Percentiles rank a stretch among this genome's conserved stretches.
Evolutionary conservation across 2,329 filamentous ascomycete species (phyloP).

Genomic region (Pseudogymnoascus sp.): DNA sequence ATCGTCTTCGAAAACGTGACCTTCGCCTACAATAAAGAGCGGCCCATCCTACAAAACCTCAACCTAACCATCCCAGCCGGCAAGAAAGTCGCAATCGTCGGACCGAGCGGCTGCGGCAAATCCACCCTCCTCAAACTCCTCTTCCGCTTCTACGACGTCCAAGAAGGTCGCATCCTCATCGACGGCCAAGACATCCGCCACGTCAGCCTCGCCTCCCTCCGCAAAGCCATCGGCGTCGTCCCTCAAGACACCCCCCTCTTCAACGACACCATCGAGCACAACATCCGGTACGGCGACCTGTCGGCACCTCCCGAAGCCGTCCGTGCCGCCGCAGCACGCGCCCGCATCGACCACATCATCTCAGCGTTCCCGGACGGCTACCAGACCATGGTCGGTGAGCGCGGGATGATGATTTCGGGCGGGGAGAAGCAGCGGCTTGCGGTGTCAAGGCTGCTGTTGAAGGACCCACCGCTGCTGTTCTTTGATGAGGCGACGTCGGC

Average conservation of each 20-base stretch:
- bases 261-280: slow-evolving; percentile 93
- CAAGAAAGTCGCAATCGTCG: slow-evolving; percentile 92
- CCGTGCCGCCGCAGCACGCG: slow-evolving; percentile 68
- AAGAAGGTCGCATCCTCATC: slow-evolving; percentile 77
- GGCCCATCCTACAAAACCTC: slow-evolving; percentile 79
- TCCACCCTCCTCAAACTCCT: slow-evolving; percentile 85
- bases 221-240: slow-evolving; percentile 84
- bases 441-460: slow-evolving; percentile 74
- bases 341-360: slow-evolving; percentile 79
- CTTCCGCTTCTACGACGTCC: slow-evolving; percentile 90
- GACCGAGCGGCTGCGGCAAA: slow-evolving; percentile 92
- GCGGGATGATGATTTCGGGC: slow-evolving; percentile 93
- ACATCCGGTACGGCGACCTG: slow-evolving; percentile 87
- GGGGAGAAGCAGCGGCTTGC: slow-evolving; percentile 91
- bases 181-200: slow-evolving; percentile 88
- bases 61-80: slow-evolving; percentile 87
- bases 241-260: slow-evolving; percentile 96
- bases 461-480: slow-evolving; percentile 84
- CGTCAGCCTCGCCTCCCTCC: slow-evolving; percentile 73
- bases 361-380: slow-evolving; percentile 80
- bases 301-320: slow-evolving; percentile 68
- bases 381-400: slow-evolving; percentile 82
- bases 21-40: slow-evolving; percentile 83
- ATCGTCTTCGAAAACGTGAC: slow-evolving; percentile 92
- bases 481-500: slow-evolving; percentile 94